Base-by-base conservation (phyloP, 1,284 basidiomycete species). In the Malassezia slooffiae region DNA sequence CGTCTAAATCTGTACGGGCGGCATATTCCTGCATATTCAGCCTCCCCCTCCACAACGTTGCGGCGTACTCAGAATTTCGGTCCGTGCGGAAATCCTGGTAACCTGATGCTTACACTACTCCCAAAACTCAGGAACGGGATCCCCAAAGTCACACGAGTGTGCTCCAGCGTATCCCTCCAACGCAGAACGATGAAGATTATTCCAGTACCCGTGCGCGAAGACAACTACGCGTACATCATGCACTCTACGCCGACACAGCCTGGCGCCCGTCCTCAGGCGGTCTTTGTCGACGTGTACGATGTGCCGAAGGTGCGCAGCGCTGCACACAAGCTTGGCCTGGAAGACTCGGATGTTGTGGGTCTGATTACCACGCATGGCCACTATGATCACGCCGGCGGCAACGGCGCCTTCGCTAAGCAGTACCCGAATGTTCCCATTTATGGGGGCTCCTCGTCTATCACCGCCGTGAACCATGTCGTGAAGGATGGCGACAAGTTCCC, bases 321-420 rank as follows among this genome's bases (percentile, higher is more conserved):
- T 1, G 88, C 84, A 0, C 72, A 81, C 37, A 73, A 76, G 23
- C 75, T 80, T 4, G 49, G 49, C 0, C 50, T 61, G 2, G 0
- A 23, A 5, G 37, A 51, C 20, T 71, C 80, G 41, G 66, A 74
- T n/a, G 47, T 73, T 13, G 52, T 65, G 5, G 67, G 58, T 1
- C 38, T 53, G 10, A 42, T 70, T 10, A 69, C 68, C 1, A 70
- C 68, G 13, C 68, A 70, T 36, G 60, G 63, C 23, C 66, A 67
- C 34, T 39, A 38, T 28, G 90, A 96, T 73, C 90, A 96, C 70
- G 82, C 82, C 45, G 89, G 89, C 9, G 88, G 88, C 11, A 85
- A 85, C 67, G 60, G 75, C 57, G 76, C 77, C n/a, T 73, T 80
- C 56, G 37, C 43, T 2, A 45, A 47, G 17, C 35, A 50, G n/a